Percentiles rank a stretch among this genome's conserved stretches.
Evolutionary conservation across 1,284 basidiomycete species (phyloP).

Genomic region (Heterobasidion irregulare): DNA sequence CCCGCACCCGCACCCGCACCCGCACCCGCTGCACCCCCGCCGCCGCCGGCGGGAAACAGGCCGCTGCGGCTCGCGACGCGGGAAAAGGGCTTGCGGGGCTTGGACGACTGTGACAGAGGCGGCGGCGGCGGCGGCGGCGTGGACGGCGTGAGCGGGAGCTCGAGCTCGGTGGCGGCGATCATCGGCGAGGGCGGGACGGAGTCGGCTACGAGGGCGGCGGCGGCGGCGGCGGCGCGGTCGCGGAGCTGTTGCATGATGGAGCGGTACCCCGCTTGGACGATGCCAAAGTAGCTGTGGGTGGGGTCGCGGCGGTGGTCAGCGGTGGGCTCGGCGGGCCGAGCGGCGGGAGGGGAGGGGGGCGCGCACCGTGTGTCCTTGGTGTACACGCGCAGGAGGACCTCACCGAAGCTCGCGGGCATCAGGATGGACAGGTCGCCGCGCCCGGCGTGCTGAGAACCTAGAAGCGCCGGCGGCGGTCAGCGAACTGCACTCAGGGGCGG

Average conservation of each 20-base stretch:
- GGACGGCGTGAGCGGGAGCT: slow-evolving; percentile 8
- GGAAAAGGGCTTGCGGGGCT: slow-evolving; percentile 1
- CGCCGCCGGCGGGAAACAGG: background rate
- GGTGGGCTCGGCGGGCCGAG: background rate
- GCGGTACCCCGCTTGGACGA: slow-evolving; percentile 63
- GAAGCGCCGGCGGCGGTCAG: background rate
- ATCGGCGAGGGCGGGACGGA: background rate
- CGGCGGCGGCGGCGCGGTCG: background rate
- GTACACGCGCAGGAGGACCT: slow-evolving; percentile 56
- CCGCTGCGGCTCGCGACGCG: slow-evolving; percentile 7
- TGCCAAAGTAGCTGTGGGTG: slow-evolving; percentile 32
- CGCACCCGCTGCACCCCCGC: background rate
- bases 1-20: background rate
- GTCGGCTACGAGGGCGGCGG: background rate
- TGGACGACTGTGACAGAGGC: background rate
- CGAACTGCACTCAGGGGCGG: background rate
- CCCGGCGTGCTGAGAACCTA: slow-evolving; percentile 36
- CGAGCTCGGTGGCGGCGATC: slow-evolving; percentile 1
- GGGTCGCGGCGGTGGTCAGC: slow-evolving; percentile 4
- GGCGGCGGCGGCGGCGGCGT: background rate
- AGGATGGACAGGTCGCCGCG: slow-evolving; percentile 54
- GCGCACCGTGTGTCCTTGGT: slow-evolving; percentile 47
- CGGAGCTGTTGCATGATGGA: slow-evolving; percentile 26
- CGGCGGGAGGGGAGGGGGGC: background rate
- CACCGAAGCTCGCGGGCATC: slow-evolving; percentile 54